Evolutionary conservation across 2,329 filamentous ascomycete species (phyloP), one percentile per base, ranked within the genome.

Genomic region (Lasiodiplodia citricola): DNA sequence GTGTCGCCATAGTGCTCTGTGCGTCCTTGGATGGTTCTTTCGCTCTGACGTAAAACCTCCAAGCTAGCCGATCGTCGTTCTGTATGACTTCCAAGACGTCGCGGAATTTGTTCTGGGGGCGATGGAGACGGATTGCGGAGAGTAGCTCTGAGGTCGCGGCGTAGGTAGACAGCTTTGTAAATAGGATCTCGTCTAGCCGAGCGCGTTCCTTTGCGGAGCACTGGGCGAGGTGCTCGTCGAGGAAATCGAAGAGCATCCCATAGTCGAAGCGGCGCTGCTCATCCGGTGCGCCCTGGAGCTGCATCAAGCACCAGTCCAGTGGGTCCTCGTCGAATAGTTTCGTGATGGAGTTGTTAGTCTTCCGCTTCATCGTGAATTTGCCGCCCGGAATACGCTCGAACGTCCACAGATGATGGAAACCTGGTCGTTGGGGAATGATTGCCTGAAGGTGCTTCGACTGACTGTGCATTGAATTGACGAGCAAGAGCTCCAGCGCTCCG

Each of bases 151-250:
- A 7, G 28, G 70, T 67, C 2, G 70, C 68, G 0, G 66, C 67
- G 51, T 54, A 71, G 44, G 72, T 71, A 2, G 71, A 74, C 1
- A 74, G 50, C 18, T 67, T 70, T 10, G 72, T 68, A 31, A 71
- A 72, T 1, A 74, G 58, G 14, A 71, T 52, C 16, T 70, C 70
- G 47, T 73, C 71, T 7, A 74, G 38, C 2, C 70, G 57, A 7
- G 66, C 52, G 13, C 70, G 67, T 23, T 74, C 72, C 10, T 44
- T 51, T 0, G 47, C 14, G 5, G 44, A 23, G 10, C 66, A 16
- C 4, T 21, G 60, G 35, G 58, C 60, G 14, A 74, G 68, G 57
- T 74, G 69, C 13, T 72, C 68, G 41, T 73, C 70, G 1, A 74
- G n/a, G 68, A 37, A 72, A 66, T 64, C 68, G 23, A 74, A 67